phyloP scores from a whole-genome alignment of 2,329 filamentous ascomycete genomes.

The Pseudogymnoascus sp. region DNA sequence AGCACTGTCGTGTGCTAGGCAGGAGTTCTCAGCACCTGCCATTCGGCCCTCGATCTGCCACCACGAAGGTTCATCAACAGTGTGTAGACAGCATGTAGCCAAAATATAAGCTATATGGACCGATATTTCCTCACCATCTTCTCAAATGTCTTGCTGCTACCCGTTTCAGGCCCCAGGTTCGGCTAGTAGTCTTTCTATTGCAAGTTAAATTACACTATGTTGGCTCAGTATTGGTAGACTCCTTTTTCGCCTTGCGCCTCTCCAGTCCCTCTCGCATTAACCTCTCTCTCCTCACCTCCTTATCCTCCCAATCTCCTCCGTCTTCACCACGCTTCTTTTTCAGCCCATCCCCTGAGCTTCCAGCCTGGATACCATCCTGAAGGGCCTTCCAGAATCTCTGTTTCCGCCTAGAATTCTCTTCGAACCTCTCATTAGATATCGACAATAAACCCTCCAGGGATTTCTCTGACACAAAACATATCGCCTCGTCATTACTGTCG shows the following conservation, averaged over 20 bases:
- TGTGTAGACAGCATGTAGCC: conserved; percentile 3
- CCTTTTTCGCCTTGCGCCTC: conserved; percentile 29
- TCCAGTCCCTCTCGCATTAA: conserved; percentile 51
- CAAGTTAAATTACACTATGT: background rate
- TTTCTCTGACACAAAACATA: conserved; percentile 51
- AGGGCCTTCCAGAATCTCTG: conserved; percentile 49
- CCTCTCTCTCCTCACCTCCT: conserved; percentile 42
- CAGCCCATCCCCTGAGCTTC: conserved; percentile 14
- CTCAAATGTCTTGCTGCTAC: background rate
- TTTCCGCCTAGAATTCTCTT: conserved; percentile 60
- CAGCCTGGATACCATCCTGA: conserved; percentile 11
- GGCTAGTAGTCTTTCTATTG: background rate
- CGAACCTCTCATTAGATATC: conserved; percentile 68
- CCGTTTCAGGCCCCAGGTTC: background rate
- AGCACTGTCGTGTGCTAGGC: conserved; percentile 5
- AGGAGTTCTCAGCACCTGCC: conserved; percentile 3
- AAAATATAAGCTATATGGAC: conserved; percentile 3
- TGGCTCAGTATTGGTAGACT: background rate
- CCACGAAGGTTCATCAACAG: background rate
- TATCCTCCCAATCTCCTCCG: conserved; percentile 47
- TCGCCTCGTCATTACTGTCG: conserved; percentile 29
- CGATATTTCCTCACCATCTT: background rate
- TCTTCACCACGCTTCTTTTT: conserved; percentile 24
- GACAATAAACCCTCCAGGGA: conserved; percentile 61
- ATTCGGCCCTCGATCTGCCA: background rate